Evolutionary conservation across 306 rosid genomes (phyloP), one percentile per base, ranked within the genome.

Genomic region (Senna siamea): DNA sequence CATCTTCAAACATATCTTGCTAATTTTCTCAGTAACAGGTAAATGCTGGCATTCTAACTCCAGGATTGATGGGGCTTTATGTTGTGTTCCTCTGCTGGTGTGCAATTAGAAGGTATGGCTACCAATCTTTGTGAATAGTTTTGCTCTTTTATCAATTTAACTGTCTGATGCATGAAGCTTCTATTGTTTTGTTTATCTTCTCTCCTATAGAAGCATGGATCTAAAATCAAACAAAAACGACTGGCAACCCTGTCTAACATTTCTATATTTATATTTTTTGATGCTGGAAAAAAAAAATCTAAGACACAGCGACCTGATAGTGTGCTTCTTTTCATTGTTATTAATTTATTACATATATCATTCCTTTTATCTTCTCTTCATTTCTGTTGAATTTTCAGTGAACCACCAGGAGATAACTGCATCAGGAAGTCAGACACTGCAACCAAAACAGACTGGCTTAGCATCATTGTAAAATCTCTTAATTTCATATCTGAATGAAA

Each of bases 41-140:
- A 66, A 88, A 83, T 82, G 96, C 88, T 77, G 93, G 97, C 9
- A 82, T 95, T 75, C 84, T 95, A 77, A 74, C 96, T 71, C 98
- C 99, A 9, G 98, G 93, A 47, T 82, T 95, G 62, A 92, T 95
- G 99, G 99, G 99, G 22, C 97, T 95, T n/a, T 95, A 95, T 76
- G 88, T 87, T 48, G 92, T 92, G 46, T 95, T 83, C 83, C 91
- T 92, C 80, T 95, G 99, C 87, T 95, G 99, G 99, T 78, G 91
- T 85, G 99, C 99, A 69, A 82, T 95, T 79, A 83, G 98, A 83
- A 92, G 99, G 99, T 63, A 88, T 13, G 78, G 56, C 53, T 41
- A 50, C 53, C 62, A 67, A 59, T 72, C 54, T 62, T 58, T 55
- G 46, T 28, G 56, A 44, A 15, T 58, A 62, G 47, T 77, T 56